Evolutionary conservation across 2,329 filamentous ascomycete species (phyloP), one percentile per base, ranked within the genome.

Genomic region (Dissoconium aciculare): DNA sequence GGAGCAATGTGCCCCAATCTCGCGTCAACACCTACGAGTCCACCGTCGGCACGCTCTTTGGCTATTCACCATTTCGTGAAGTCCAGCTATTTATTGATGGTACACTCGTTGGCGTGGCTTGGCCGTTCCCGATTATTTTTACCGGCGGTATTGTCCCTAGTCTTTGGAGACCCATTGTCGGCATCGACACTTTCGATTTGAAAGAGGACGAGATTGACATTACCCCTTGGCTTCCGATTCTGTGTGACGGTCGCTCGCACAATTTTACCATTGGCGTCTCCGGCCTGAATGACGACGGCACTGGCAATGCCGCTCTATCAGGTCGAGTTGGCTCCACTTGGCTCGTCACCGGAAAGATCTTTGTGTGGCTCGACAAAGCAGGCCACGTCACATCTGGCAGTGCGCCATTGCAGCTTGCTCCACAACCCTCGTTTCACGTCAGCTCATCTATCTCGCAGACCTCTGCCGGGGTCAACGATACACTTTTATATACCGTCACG

Each of bases 111-210:
- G 82, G 81, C 2, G 71, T 84, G 2, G 68, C 72, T 17, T 89
- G 78, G 79, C 83, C 82, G 1, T 87, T 80, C 44, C 80, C 81
- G 0, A 66, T 83, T 11, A 75, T 91, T 28, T 87, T 85, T 44
- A 85, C 82, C 0, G 82, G 83, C 3, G 81, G 81, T 1, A 64
- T 91, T 4, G 74, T 78, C 1, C 80, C 80, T 4, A 71, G 72
- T 1, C 65, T 89, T 23, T 83, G 84, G 67, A 64, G 79, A 5
- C 82, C 82, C 0, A 66, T 89, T 32, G 81, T 80, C 3, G 80
- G 80, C 1, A 71, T 79, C 12, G 74, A 89, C 45, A 72, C 79
- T 0, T 89, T 83, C 49, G 80, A 89, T 47, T 60, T 91, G 14
- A 63, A 69, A 26, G 80, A 89, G 50, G 73, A 81, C 39, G 78